Conservation (phyloP, 1,139 yeast species). For the Yamadazyma sp. region DNA sequence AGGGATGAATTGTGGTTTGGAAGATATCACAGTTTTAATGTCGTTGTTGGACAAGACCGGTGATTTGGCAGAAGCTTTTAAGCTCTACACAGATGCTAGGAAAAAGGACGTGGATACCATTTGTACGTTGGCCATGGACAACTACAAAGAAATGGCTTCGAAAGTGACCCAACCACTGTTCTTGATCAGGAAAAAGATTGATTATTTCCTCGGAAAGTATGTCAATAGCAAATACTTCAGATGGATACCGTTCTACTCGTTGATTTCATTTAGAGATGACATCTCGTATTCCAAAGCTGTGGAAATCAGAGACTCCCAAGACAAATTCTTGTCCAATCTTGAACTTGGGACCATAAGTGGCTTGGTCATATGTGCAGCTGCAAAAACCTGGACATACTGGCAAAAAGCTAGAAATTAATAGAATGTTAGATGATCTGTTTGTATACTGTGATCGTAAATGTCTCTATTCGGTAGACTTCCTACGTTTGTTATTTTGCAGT, state of each 20-base stretch:
- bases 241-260: slow-evolving; percentile 88
- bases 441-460: neutral
- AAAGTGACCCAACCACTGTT: slow-evolving; percentile 69
- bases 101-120: slow-evolving; percentile 72
- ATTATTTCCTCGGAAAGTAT: slow-evolving; percentile 58
- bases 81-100: slow-evolving; percentile 55
- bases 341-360: slow-evolving; percentile 19
- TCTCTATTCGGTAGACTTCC: neutral
- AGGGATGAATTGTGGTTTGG: slow-evolving; percentile 96
- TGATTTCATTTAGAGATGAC: slow-evolving; percentile 88
- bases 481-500: neutral
- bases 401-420: neutral
- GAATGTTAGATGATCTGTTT: neutral
- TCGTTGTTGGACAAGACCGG: slow-evolving; percentile 48
- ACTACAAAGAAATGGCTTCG: slow-evolving; percentile 86
- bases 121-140: slow-evolving; percentile 73
- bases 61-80: slow-evolving; percentile 52
- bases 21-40: slow-evolving; percentile 74
- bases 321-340: slow-evolving; percentile 35
- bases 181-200: slow-evolving; percentile 65
- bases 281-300: slow-evolving; percentile 75
- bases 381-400: slow-evolving; percentile 1
- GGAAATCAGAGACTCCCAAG: slow-evolving; percentile 51
- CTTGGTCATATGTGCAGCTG: slow-evolving; percentile 8
- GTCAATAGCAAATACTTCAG: slow-evolving; percentile 42